These are phyloP conservation scores for Draba incana DNA, from an alignment of 345 rosid genomes.

Conservation along the genomic window DNA sequence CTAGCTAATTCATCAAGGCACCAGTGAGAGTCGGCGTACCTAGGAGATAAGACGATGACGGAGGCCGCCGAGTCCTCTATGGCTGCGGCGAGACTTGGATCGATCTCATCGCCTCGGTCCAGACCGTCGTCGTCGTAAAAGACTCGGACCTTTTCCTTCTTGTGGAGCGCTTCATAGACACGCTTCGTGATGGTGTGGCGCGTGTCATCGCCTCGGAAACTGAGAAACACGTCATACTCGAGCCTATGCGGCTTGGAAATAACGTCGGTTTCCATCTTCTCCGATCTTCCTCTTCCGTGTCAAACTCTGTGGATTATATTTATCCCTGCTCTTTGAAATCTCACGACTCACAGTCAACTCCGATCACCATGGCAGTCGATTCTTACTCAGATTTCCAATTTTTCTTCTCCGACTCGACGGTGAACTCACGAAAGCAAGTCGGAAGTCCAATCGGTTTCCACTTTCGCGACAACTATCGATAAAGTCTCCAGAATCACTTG, in stretches of 20 bases:
- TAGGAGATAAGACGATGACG: constrained; percentile 51
- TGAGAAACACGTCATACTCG: constrained; percentile 58
- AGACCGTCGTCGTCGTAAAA: constrained; percentile 51
- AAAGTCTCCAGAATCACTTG: background rate
- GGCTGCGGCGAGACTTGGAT: constrained; percentile 40
- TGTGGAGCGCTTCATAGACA: constrained; percentile 33
- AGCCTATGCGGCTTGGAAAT: constrained; percentile 43
- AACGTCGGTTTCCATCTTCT: constrained; percentile 19
- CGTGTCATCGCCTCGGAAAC: constrained; percentile 64
- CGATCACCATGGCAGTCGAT: too few species aligned
- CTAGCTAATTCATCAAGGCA: constrained; percentile 55
- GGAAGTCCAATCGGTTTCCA: too few species aligned
- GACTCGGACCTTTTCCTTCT: constrained; percentile 37
- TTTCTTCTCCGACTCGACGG: too few species aligned
- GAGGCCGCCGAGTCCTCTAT: constrained; percentile 63
- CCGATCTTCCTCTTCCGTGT: constrained; percentile 1
- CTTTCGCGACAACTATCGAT: background rate
- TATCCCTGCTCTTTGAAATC: too few species aligned
- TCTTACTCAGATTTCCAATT: too few species aligned
- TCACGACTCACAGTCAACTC: too few species aligned
- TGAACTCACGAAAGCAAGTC: too few species aligned
- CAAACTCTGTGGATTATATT: background rate
- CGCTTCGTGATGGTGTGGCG: constrained; percentile 41
- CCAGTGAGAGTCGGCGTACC: constrained; percentile 53
- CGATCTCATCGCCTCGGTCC: constrained; percentile 49